Base-by-base conservation (phyloP, 2,329 filamentous ascomycete species). In the Magnaporthiopsis poae region DNA sequence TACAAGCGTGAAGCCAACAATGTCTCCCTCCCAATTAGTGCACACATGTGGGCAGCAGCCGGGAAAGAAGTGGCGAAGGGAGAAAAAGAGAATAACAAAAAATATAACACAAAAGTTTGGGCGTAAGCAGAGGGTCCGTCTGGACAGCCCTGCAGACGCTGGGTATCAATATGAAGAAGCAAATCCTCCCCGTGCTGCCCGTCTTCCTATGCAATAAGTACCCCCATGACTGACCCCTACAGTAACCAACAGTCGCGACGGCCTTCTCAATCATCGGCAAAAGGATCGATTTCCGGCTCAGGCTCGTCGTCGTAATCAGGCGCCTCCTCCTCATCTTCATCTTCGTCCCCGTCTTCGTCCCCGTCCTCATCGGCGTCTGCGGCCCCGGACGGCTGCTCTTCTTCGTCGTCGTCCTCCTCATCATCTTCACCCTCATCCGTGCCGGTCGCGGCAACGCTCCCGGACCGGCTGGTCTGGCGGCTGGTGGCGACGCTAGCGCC, bases 401-500 rank as follows among this genome's bases (percentile, higher is more conserved):
- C 68, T 15, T 68, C 63, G 15, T 68, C 69, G 12, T 69, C 69
- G 4, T 67, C 66, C 5, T 65, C 61, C 2, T 66, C 66, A n/a
- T 67, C 66, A 2, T 52, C 27, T 15, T 56, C 66, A 7, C 25
- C 63, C 12, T 59, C 66, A 3, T 63, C 61, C 3, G 36, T 15
- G 61, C 56, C 61, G 5, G 13, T 62, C 18, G 46, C 66, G 36
- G 61, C 61, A 25, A 70, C 69, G 64, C 77, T 78, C n/a, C 72
- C 73, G 0, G 75, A 75, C 8, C 74, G 74, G 67, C 76, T 78
- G 63, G 73, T 73, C 52, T 71, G 70, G 18, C 70, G 71, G 63
- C 76, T 78, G 5, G 74, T 72, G 18, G 72, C 74, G 64, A 78
- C 78, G 67, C 82, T 84, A 36, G 80, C 82, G 0, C 79, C 78